Evolutionary conservation across 2,329 filamentous ascomycete genomes (phyloP), one percentile per base, ranked within the genome.

Genomic region (Aspergillus brunneoviolaceus): DNA sequence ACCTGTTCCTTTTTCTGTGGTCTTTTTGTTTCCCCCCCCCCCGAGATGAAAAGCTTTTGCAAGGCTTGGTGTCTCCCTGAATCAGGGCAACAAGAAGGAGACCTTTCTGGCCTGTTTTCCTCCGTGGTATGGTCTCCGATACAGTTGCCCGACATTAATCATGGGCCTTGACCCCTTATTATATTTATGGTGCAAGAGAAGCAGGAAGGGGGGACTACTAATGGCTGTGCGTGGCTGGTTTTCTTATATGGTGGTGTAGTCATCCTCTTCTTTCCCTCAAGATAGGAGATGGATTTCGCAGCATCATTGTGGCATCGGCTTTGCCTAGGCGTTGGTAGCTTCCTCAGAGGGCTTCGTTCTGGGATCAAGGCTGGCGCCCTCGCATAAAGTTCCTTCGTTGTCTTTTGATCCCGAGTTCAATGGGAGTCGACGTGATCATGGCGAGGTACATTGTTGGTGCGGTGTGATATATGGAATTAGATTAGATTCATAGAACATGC

Each of bases 41-140:
- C 47, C 10, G 23, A 10, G 51, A 21, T 31, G 27, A 12, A 14
- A 11, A 25, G 12, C 12, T 14, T 9, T 35, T 35, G 33, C 33
- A 35, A 35, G 25, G 52, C 25, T n/a, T 45, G 52, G 39, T 33
- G n/a, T 57, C 42, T 39, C 42, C 5, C n/a, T 57, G 16, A n/a
- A 55, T 49, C 53, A 61, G 82, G 83, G 81, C 74, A 80, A 76
- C 69, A 83, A 86, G 84, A 86, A 85, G 81, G 82, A 81, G 79
- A 72, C 78, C 74, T 72, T 74, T 76, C 74, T 60, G 73, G 14
- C 14, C 39, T 19, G 16, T 48, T 47, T 21, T 29, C 47, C 63
- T 68, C 69, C 67, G 74, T 83, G 82, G 79, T 74, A 75, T 74
- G 74, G 78, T 75, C 79, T 81, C 78, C 81, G 84, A 86, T 86